phyloP scores from a whole-genome alignment of 106 monocot genomes.

The Apostasia shenzhenica region DNA sequence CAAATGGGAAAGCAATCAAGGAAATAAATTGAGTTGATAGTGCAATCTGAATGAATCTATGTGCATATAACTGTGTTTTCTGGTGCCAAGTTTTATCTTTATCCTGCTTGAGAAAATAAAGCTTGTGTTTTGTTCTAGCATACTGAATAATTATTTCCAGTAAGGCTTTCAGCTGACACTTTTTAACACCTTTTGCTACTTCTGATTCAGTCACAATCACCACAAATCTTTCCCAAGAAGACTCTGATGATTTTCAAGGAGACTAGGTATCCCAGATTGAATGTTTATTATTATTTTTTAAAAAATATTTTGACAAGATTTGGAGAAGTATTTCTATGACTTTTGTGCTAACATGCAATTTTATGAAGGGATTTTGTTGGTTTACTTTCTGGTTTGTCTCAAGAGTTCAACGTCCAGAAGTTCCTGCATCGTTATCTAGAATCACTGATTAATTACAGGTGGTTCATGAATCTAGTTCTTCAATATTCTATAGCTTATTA shows the following conservation, averaged over 20 bases:
- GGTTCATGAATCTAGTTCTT: slow-evolving; percentile 3
- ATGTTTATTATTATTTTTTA: slow-evolving; percentile 4
- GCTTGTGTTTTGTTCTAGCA: neutral
- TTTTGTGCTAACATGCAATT: neutral
- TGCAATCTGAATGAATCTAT: neutral
- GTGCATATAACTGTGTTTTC: neutral
- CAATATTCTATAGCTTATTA: neutral
- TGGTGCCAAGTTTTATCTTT: neutral
- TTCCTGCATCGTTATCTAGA: slow-evolving; percentile 59
- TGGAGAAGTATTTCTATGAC: neutral
- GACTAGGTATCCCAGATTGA: slow-evolving; percentile 35
- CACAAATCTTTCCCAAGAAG: slow-evolving; percentile 44
- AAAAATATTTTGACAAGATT: neutral
- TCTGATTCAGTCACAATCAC: slow-evolving; percentile 53
- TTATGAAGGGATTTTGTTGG: slow-evolving; percentile 65
- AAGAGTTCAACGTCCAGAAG: slow-evolving; percentile 66
- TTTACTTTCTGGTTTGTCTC: slow-evolving; percentile 55
- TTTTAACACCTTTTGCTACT: slow-evolving; percentile 3
- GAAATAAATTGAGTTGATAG: neutral
- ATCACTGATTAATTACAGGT: slow-evolving; percentile 64
- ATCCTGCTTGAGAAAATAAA: neutral
- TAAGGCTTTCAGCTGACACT: neutral
- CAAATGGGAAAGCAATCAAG: no score
- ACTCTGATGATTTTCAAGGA: slow-evolving; percentile 46
- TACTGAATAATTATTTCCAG: neutral